phyloP scores from a whole-genome alignment of 2,329 filamentous ascomycete species.

The Colletotrichum sp. region DNA sequence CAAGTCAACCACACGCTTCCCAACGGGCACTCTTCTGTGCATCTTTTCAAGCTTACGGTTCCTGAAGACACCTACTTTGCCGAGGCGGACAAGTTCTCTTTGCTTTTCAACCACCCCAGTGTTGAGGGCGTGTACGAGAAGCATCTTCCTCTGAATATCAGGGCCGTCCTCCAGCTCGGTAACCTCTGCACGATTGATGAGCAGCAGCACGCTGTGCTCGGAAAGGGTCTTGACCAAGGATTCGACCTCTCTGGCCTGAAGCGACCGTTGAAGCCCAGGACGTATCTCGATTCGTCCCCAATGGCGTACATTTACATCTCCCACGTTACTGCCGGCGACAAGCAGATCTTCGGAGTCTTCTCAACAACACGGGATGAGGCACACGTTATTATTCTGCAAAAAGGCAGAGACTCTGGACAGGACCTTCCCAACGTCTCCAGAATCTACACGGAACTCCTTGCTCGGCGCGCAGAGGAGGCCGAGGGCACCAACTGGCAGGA shows the following conservation, averaged over 20 bases:
- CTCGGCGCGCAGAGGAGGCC: slow-evolving; percentile 68
- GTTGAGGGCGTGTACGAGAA: slow-evolving; percentile 98
- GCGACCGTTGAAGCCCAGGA: slow-evolving; percentile 64
- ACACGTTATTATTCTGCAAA: slow-evolving; percentile 87
- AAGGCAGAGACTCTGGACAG: slow-evolving; percentile 75
- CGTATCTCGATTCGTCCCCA: slow-evolving; percentile 77
- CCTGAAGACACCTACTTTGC: slow-evolving; percentile 86
- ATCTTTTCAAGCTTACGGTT: slow-evolving; percentile 93
- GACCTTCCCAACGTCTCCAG: slow-evolving; percentile 90
- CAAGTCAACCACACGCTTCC: slow-evolving; percentile 93
- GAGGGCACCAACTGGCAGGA: slow-evolving; percentile 77
- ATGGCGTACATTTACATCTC: slow-evolving; percentile 92
- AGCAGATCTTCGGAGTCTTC: slow-evolving; percentile 93
- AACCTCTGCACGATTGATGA: slow-evolving; percentile 95
- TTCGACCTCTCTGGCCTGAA: slow-evolving; percentile 85
- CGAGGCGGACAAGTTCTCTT: slow-evolving; percentile 81
- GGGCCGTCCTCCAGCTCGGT: slow-evolving; percentile 87
- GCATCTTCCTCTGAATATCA: slow-evolving; percentile 84
- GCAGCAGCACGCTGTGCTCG: slow-evolving; percentile 85
- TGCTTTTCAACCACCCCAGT: slow-evolving; percentile 88
- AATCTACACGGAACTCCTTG: slow-evolving; percentile 81
- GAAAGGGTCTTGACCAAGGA: slow-evolving; percentile 89
- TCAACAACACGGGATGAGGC: slow-evolving; percentile 82
- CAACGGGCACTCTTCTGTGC: slow-evolving; percentile 91
- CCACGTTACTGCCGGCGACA: slow-evolving; percentile 87